Evolutionary conservation across 2,329 filamentous ascomycete genomes (phyloP).

Genomic region (Aureobasidium melanogenum): DNA sequence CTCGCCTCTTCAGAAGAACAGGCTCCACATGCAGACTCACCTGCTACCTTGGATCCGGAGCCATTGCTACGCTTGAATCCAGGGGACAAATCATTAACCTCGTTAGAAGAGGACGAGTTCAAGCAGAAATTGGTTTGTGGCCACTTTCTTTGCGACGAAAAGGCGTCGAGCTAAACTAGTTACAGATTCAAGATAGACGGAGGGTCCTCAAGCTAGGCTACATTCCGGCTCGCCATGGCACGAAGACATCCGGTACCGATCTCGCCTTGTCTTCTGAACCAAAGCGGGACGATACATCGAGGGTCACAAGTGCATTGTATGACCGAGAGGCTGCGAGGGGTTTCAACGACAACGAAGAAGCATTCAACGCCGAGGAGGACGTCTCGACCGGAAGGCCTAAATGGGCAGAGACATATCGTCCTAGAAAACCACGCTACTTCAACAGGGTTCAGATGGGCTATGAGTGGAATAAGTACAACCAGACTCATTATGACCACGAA

Average conservation of each 20-base stretch:
- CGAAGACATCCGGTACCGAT: background rate
- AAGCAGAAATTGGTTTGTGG: constrained; percentile 44
- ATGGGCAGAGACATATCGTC: constrained; percentile 78
- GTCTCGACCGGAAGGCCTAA: constrained; percentile 58
- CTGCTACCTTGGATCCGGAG: constrained; percentile 49
- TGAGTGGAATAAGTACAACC: constrained; percentile 99
- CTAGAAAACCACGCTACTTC: constrained; percentile 92
- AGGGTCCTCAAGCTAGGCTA: constrained; percentile 58
- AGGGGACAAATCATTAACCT: constrained; percentile 54
- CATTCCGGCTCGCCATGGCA: constrained; percentile 40
- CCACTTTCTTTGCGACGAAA: background rate
- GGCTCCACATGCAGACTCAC: background rate
- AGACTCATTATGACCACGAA: constrained; percentile 98
- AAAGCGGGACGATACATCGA: constrained; percentile 61
- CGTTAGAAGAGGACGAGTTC: constrained; percentile 51
- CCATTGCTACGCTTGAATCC: constrained; percentile 54
- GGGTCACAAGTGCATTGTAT: constrained; percentile 80
- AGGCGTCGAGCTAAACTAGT: background rate
- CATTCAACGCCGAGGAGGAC: constrained; percentile 83
- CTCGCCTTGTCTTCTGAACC: background rate
- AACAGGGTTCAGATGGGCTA: constrained; percentile 98
- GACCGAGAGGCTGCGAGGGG: constrained; percentile 89
- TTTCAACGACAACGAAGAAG: constrained; percentile 87
- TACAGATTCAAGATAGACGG: constrained; percentile 45
- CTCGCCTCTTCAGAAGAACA: background rate